A percentile compares a stretch with the other conserved stretches of the same genome.
Conservation (phyloP, 2,329 filamentous ascomycete genomes). For the Xylaria sp. region DNA sequence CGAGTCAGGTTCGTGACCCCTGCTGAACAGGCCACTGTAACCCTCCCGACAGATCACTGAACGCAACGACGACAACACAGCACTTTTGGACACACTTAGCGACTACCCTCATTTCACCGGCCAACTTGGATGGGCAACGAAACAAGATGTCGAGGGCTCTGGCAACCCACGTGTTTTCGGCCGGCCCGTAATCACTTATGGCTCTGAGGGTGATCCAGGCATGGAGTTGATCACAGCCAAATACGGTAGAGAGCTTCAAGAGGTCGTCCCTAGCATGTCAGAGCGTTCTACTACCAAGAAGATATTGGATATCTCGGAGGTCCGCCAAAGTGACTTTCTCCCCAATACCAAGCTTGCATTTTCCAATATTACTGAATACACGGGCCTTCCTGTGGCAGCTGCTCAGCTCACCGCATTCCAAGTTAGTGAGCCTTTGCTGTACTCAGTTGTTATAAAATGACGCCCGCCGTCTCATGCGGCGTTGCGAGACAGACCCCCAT, state of each 20-base stretch:
- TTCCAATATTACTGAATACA: slow-evolving; percentile 36
- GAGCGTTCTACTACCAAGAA: slow-evolving; percentile 33
- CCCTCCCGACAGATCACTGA: slow-evolving; percentile 15
- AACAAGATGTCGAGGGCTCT: slow-evolving; percentile 29
- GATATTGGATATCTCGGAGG: slow-evolving; percentile 43
- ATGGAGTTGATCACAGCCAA: slow-evolving; percentile 46
- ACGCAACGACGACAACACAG: slow-evolving; percentile 10
- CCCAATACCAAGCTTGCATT: slow-evolving; percentile 44
- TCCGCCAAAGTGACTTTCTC: slow-evolving; percentile 45
- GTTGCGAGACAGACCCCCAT: not conserved
- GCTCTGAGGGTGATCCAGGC: slow-evolving; percentile 47
- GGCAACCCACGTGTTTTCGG: slow-evolving; percentile 37
- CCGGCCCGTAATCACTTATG: slow-evolving; percentile 46
- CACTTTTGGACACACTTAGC: slow-evolving; percentile 45
- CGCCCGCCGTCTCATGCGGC: not conserved
- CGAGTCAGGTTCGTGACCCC: slow-evolving; percentile 26
- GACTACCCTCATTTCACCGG: slow-evolving; percentile 51
- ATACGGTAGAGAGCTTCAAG: slow-evolving; percentile 37
- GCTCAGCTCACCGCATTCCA: slow-evolving; percentile 45
- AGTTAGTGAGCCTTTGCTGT: not conserved
- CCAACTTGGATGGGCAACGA: slow-evolving; percentile 46
- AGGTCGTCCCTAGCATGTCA: slow-evolving; percentile 39
- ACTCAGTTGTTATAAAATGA: too few relatives aligned
- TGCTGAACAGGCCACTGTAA: not conserved
- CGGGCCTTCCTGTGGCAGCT: slow-evolving; percentile 41